Evolutionary conservation across 75 land plant species (phyloP), one percentile per base, ranked within the genome.

Genomic region (Ceratopteris richardii): DNA sequence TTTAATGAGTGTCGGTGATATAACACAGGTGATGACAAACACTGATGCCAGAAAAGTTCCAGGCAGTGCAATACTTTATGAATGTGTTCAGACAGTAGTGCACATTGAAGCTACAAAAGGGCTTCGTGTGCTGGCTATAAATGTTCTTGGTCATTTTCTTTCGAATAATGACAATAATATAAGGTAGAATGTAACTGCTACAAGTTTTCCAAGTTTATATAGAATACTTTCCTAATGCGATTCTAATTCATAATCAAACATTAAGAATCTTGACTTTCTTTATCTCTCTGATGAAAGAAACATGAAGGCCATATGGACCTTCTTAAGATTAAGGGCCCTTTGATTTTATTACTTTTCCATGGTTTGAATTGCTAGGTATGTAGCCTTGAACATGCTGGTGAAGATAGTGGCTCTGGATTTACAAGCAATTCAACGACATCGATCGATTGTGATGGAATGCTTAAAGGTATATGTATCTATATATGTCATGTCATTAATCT

Each of bases 21-120:
- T n/a, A n/a, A n/a, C 17, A 14, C 21, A 46, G 48, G 48, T 46
- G 12, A 46, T 46, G 4, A 46, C 48, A 17, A 46, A 46, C 48
- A 46, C 48, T 3, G 48, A 46, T 46, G n/a, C 48, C 21, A 46
- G 48, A 7, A 46, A 46, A 46, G 21, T 46, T 46, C 48, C 48
- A 46, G 48, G 48, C 48, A 46, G 48, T 46, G 48, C 48, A 46
- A 46, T 46, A 46, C 48, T 46, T 46, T 46, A 46, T 46, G 48
- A 46, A 46, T 46, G 48, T 46, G 48, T 46, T 17, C 48, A 46
- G 21, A 46, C 48, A n/a, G 48, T 46, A 46, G 17, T 46, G 48
- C n/a, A n/a, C 17, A 14, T 46, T 46, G 48, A 46, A 20, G 48
- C 48, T 3, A 46, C 48, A 4, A 5, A 46, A 46, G 48, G 48